Evolutionary conservation across 2,329 filamentous ascomycete genomes (phyloP).

Genomic region (Blumeria hordei): DNA sequence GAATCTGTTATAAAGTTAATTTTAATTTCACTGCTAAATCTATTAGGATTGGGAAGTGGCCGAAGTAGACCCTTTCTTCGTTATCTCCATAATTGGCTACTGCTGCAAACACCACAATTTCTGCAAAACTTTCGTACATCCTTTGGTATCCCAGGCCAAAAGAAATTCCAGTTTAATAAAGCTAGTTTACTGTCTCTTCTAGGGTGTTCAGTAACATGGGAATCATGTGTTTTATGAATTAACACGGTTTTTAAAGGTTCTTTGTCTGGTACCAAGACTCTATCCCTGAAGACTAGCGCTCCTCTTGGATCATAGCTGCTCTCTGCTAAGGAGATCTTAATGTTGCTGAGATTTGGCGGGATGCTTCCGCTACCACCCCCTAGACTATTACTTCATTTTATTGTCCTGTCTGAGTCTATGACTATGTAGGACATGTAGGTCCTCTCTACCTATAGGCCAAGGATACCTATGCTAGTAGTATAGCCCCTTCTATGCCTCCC

Average conservation of each 20-base stretch:
- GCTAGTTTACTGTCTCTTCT: background rate
- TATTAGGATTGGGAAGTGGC: background rate
- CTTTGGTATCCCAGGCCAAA: background rate
- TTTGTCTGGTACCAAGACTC: background rate
- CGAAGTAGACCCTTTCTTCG: background rate
- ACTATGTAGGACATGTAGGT: too few relatives aligned
- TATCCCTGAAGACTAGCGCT: background rate
- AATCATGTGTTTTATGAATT: background rate
- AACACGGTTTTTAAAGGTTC: background rate
- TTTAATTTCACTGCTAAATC: background rate
- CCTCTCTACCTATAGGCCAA: too few relatives aligned
- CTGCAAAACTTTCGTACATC: background rate
- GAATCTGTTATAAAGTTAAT: background rate
- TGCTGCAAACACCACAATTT: background rate
- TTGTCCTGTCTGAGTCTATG: too few relatives aligned
- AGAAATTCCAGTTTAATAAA: background rate
- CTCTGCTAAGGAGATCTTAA: background rate
- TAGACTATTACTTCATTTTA: background rate
- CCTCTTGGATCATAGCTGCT: background rate
- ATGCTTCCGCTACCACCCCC: background rate
- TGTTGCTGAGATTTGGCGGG: background rate
- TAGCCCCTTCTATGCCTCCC: too few relatives aligned
- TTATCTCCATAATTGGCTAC: background rate
- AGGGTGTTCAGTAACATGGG: background rate
- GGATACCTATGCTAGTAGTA: too few relatives aligned